These are phyloP conservation scores for Kwoniella botswanensis DNA, from an alignment of 768 basidiomycete species.

Conservation along the genomic window DNA sequence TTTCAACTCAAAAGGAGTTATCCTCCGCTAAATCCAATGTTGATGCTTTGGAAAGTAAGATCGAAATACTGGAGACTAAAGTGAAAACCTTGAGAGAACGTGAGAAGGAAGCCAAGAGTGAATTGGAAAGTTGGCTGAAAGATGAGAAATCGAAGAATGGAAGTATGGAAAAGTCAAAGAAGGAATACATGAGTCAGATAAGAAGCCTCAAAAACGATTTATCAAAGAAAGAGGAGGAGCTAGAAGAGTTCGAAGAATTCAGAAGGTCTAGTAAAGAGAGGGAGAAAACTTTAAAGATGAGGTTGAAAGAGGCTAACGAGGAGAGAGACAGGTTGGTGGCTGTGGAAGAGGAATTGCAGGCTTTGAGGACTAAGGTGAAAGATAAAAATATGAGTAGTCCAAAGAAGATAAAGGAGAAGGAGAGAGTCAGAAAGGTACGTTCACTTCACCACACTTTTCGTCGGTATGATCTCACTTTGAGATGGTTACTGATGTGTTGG, in stretches of 20 bases:
- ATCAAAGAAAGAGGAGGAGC: slow-evolving; percentile 30
- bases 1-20: slow-evolving; percentile 26
- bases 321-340: slow-evolving; percentile 29
- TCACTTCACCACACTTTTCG: background rate
- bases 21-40: slow-evolving; percentile 23
- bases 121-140: slow-evolving; percentile 34
- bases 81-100: slow-evolving; percentile 33
- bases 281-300: slow-evolving; percentile 42
- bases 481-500: too few relatives aligned
- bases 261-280: slow-evolving; percentile 37
- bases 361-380: slow-evolving; percentile 9
- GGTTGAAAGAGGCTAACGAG: slow-evolving; percentile 35
- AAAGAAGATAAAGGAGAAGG: slow-evolving; percentile 14
- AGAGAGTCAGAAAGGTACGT: slow-evolving; percentile 27
- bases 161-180: slow-evolving; percentile 38
- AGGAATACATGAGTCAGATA: slow-evolving; percentile 34
- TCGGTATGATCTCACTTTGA: background rate
- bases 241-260: slow-evolving; percentile 39
- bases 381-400: background rate
- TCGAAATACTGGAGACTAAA: slow-evolving; percentile 36
- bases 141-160: slow-evolving; percentile 40
- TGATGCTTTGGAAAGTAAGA: slow-evolving; percentile 23
- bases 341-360: slow-evolving; percentile 33
- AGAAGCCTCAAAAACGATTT: slow-evolving; percentile 37
- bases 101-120: slow-evolving; percentile 35